Evolutionary conservation across 345 rosid species (phyloP).

Genomic region (Populus davidiana): DNA sequence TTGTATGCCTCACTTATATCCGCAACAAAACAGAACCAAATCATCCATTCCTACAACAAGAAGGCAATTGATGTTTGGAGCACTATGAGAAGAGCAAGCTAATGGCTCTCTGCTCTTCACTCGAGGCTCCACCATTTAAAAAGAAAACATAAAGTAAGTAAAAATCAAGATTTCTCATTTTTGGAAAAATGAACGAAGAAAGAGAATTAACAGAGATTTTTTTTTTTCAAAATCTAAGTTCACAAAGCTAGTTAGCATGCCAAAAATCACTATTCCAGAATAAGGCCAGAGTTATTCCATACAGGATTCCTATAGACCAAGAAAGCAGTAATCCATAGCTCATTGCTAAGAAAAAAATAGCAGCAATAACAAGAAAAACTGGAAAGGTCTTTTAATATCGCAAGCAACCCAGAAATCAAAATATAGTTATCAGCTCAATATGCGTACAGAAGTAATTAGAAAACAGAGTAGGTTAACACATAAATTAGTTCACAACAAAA

Average conservation of each 20-base stretch:
- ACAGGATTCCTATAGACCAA: no score
- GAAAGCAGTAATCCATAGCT: no score
- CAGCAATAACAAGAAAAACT: background rate
- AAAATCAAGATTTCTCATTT: background rate
- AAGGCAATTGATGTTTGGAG: conserved; percentile 49
- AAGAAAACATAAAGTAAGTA: background rate
- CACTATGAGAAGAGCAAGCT: conserved; percentile 73
- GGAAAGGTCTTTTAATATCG: background rate
- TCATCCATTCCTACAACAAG: conserved; percentile 30
- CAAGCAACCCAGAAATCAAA: background rate
- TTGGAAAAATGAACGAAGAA: background rate
- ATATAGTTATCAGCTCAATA: background rate
- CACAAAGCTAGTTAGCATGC: no score
- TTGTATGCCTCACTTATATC: conserved; percentile 28
- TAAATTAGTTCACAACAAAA: background rate
- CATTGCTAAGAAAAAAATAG: background rate
- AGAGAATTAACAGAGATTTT: background rate
- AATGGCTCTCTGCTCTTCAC: conserved; percentile 52
- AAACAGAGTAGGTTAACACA: background rate
- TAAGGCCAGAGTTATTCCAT: no score
- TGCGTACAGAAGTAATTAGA: background rate
- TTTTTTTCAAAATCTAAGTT: no score
- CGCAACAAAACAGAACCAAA: conserved; percentile 31
- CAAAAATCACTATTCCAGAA: no score
- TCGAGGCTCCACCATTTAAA: conserved; percentile 45